Base-by-base conservation (phyloP, 768 basidiomycete genomes). In the Trametes elegans region DNA sequence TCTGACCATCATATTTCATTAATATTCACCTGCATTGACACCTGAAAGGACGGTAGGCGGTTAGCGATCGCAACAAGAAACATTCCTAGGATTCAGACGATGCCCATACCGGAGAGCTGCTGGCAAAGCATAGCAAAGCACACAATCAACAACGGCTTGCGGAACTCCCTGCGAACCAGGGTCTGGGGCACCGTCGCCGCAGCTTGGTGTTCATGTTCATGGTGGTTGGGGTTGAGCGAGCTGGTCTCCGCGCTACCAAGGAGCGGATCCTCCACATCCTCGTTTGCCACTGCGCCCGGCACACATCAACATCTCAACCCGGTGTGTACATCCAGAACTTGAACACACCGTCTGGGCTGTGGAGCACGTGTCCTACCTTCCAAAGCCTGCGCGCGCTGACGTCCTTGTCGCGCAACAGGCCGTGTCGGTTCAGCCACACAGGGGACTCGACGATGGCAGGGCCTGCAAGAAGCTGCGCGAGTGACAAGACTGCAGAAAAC, bases 1-100 rank as follows among this genome's bases (percentile, higher is more conserved):
- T n/a, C n/a, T n/a, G n/a, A n/a, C n/a, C n/a, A n/a, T n/a, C n/a
- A n/a, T n/a, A n/a, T n/a, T n/a, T n/a, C n/a, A n/a, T n/a, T n/a
- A n/a, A n/a, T n/a, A n/a, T n/a, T 24, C 59, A 82, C 86, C 80
- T 64, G 87, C 88, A 67, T 90, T 92, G 64, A 91, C 85, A 16
- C 90, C 89, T 88, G 44, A 9, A 46, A 26, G 29, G 11, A 13
- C 23, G 8, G 21, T 44, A 36, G 19, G 49, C 18, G 39, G 46
- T 57, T 24, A 54, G 8, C 24, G 9, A 10, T 35, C 29, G 16
- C 39, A 3, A 38, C 28, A 5, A 26, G 27, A n/a, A n/a, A n/a
- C n/a, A n/a, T n/a, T n/a, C n/a, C n/a, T n/a, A n/a, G 51, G 43
- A 40, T 35, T 39, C 27, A 53, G 43, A 26, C 7, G n/a, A 21